Conservation (phyloP, 768 basidiomycete species). For the Tulasnella sp. region DNA sequence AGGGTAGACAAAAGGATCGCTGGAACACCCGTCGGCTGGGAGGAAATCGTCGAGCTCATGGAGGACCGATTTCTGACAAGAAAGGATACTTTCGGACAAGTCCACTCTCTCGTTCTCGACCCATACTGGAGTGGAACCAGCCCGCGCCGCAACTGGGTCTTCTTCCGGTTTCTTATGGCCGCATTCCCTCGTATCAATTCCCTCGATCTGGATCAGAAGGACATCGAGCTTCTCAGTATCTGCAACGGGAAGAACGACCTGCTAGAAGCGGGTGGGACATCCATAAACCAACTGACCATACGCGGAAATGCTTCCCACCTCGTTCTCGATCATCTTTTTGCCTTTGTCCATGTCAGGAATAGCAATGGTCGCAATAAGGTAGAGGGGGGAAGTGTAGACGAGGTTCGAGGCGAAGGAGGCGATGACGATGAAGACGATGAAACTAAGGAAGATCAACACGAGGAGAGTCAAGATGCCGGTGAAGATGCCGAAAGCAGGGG, state of each 20-base stretch:
- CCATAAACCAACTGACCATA: not conserved
- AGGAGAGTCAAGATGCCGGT: not conserved
- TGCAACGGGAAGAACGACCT: not conserved
- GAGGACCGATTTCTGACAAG: not conserved
- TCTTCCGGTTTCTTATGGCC: not conserved
- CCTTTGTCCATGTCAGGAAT: not conserved
- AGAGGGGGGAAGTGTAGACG: not conserved
- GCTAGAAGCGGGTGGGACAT: not conserved
- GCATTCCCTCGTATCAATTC: not conserved
- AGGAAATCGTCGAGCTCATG: not conserved
- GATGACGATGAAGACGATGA: not conserved
- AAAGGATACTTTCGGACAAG: not conserved
- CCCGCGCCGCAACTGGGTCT: not conserved
- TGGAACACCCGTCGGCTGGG: not conserved
- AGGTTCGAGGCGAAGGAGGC: not conserved
- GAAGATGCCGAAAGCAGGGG: not conserved
- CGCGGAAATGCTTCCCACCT: not conserved
- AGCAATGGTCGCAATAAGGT: not conserved
- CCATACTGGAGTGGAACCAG: not conserved
- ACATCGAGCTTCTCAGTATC: not conserved
- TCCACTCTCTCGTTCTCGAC: not conserved
- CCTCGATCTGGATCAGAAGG: not conserved
- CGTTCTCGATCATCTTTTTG: not conserved
- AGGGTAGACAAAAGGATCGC: not conserved
- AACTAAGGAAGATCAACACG: not conserved